Conservation (phyloP, 2,329 filamentous ascomycete genomes). For the Fusarium compactum region DNA sequence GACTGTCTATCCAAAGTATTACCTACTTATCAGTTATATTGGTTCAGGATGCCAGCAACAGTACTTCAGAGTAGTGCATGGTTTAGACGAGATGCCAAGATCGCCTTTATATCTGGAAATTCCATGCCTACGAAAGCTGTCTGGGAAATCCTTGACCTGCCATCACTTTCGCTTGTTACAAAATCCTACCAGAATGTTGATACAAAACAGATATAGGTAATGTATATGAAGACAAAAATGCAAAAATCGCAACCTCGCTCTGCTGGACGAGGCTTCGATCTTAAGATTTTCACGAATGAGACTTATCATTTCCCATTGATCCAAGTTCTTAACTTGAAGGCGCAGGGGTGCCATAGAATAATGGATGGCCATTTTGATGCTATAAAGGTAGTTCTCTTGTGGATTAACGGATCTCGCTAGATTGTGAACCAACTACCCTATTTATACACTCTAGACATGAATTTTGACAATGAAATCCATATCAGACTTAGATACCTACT, state of each 20-base stretch:
- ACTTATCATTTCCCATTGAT: background rate
- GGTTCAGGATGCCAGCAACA: background rate
- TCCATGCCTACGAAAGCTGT: background rate
- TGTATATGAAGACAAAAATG: background rate
- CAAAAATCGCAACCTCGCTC: constrained; percentile 6
- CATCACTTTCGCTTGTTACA: background rate
- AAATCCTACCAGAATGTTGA: background rate
- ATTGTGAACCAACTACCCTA: background rate
- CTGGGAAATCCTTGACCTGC: background rate
- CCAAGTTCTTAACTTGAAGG: constrained; percentile 5
- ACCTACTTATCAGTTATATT: background rate
- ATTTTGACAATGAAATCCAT: background rate
- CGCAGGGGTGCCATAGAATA: constrained; percentile 14
- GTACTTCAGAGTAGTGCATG: background rate
- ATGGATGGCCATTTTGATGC: background rate
- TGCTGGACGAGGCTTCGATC: constrained; percentile 9
- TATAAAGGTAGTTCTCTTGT: constrained; percentile 7
- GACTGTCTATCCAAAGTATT: background rate
- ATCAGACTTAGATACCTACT: background rate
- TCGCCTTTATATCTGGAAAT: background rate
- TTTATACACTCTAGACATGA: background rate
- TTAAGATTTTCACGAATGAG: background rate
- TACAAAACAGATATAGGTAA: background rate
- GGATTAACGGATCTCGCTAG: background rate
- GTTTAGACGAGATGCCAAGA: background rate